These are phyloP conservation scores for Neonothopanus nambi DNA, from an alignment of 1,284 basidiomycete species.

Conservation along the genomic window DNA sequence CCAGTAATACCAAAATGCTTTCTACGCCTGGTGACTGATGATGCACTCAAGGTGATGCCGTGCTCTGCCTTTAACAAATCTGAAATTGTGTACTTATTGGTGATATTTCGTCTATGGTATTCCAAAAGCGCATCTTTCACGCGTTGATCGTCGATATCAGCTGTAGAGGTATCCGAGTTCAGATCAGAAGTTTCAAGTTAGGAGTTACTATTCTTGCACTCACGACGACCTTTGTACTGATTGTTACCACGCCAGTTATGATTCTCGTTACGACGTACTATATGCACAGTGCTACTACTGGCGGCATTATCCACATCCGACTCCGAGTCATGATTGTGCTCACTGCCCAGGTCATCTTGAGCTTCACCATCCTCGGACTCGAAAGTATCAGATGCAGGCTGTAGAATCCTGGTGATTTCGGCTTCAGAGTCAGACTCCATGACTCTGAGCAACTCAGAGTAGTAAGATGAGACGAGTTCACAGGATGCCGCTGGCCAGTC, in stretches of 20 bases:
- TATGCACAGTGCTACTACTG: not conserved
- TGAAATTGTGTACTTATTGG: not conserved
- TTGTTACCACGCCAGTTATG: not conserved
- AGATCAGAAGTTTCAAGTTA: not conserved
- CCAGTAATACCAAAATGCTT: not conserved
- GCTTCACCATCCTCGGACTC: too few species aligned
- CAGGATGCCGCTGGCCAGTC: too few species aligned
- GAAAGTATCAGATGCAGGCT: too few species aligned
- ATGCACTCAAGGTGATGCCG: not conserved
- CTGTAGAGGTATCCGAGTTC: not conserved
- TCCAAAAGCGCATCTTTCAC: not conserved
- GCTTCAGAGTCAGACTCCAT: too few species aligned
- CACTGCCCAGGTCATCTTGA: too few species aligned
- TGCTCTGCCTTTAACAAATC: not conserved
- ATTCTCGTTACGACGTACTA: not conserved
- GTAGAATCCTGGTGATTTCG: too few species aligned
- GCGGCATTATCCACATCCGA: not conserved
- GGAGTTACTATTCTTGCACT: not conserved
- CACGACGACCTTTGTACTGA: not conserved
- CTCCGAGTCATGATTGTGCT: not conserved
- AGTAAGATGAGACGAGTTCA: too few species aligned
- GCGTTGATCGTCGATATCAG: not conserved
- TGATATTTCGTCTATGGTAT: not conserved
- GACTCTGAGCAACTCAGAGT: too few species aligned
- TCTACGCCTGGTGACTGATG: not conserved